phyloP scores from a whole-genome alignment of 805 yeast species.

The Ogataea nonfermentans region DNA sequence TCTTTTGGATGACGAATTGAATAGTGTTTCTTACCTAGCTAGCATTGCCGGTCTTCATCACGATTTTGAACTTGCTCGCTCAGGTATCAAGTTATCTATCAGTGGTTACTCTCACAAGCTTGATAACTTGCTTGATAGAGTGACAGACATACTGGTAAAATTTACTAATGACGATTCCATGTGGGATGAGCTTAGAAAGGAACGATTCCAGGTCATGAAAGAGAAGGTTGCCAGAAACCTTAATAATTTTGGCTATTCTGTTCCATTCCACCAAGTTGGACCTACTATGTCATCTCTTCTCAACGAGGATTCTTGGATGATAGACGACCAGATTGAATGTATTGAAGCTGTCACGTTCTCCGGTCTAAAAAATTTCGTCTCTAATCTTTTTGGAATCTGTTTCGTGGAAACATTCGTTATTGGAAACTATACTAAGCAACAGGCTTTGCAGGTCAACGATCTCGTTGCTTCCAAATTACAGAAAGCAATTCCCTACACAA shows the following conservation, averaged over 20 bases:
- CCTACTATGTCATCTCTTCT: conserved; percentile 58
- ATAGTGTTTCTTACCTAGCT: conserved; percentile 80
- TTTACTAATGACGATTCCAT: conserved; percentile 36
- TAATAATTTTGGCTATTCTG: conserved; percentile 66
- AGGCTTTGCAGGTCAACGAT: conserved; percentile 50
- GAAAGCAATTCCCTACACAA: conserved; percentile 38
- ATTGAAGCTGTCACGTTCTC: conserved; percentile 48
- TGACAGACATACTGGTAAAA: conserved; percentile 50
- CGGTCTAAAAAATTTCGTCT: conserved; percentile 40
- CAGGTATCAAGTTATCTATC: conserved; percentile 66
- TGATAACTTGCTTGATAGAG: conserved; percentile 55
- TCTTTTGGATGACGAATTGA: conserved; percentile 69
- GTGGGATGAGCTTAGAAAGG: conserved; percentile 39
- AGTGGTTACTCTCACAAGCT: conserved; percentile 86
- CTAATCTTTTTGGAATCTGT: conserved; percentile 54
- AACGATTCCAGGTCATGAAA: conserved; percentile 65
- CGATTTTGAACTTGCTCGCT: conserved; percentile 56
- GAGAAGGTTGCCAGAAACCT: conserved; percentile 61
- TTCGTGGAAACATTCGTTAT: conserved; percentile 70
- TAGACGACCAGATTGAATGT: conserved; percentile 57
- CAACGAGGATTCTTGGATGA: conserved; percentile 69
- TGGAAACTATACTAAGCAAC: conserved; percentile 64
- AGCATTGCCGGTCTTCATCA: conserved; percentile 72
- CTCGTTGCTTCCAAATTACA: conserved; percentile 40
- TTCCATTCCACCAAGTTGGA: conserved; percentile 78